These are phyloP conservation scores for Gautieria morchelliformis DNA, from an alignment of 768 basidiomycete species.

Conservation along the genomic window DNA sequence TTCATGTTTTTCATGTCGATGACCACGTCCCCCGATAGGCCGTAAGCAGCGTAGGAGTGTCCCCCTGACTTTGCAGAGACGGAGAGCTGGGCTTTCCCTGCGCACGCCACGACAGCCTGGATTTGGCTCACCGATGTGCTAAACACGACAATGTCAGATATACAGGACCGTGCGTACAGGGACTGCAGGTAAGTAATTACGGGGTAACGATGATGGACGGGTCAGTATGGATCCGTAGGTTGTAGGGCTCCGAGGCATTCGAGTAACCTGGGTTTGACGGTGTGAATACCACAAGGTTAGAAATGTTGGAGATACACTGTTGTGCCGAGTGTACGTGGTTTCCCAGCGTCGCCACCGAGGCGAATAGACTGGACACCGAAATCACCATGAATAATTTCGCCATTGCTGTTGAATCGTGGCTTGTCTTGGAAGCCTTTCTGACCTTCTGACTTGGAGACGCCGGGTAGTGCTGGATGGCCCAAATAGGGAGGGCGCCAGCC, in stretches of 20 bases:
- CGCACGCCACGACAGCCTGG: constrained; percentile 2
- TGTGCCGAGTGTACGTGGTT: not conserved
- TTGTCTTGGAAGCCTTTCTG: no score
- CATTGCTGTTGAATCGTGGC: no score
- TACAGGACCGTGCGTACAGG: no score
- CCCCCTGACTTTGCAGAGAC: constrained; percentile 11
- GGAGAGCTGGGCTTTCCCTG: not conserved
- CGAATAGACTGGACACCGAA: not conserved
- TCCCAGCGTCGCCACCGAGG: not conserved
- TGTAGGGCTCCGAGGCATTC: not conserved
- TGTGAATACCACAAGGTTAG: not conserved
- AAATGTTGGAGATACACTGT: not conserved
- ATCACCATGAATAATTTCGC: not conserved
- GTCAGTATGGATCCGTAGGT: not conserved
- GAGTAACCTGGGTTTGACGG: not conserved
- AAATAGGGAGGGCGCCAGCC: no score
- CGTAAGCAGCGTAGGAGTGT: constrained; percentile 42
- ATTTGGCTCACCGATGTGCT: not conserved
- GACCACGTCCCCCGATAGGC: constrained; percentile 37
- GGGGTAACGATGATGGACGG: not conserved
- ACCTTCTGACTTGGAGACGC: no score
- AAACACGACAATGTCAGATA: no score
- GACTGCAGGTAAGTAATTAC: not conserved
- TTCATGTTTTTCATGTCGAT: constrained; percentile 36
- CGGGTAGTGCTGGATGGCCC: no score